Conservation (phyloP, 768 basidiomycete genomes). For the Tricholoma flavovirens region DNA sequence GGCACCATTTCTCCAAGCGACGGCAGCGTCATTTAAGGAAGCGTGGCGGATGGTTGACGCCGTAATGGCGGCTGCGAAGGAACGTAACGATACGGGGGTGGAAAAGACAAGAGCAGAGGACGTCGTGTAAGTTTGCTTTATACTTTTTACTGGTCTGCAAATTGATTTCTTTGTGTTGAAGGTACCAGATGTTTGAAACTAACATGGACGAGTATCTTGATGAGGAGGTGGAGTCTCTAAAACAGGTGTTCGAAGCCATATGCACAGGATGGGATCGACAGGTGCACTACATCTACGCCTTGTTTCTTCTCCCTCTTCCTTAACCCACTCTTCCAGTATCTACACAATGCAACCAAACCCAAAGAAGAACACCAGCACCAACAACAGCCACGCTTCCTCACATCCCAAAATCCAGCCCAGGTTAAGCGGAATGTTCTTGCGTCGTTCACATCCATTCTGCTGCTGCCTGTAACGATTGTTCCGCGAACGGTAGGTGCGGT, state of each 20-base stretch:
- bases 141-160: neutral
- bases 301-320: neutral
- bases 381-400: constrained; percentile 59
- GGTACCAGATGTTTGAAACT: constrained; percentile 90
- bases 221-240: constrained; percentile 84
- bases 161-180: constrained; percentile 25
- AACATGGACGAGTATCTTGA: constrained; percentile 98
- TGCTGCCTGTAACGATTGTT: constrained; percentile 94
- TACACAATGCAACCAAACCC: constrained; percentile 6
- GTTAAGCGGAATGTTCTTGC: constrained; percentile 91
- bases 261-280: constrained; percentile 79
- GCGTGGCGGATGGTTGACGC: constrained; percentile 82
- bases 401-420: constrained; percentile 82
- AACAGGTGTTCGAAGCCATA: constrained; percentile 64
- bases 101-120: constrained; percentile 62
- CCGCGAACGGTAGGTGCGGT: constrained; percentile 73
- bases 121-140: constrained; percentile 55
- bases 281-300: constrained; percentile 31
- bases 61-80: constrained; percentile 51
- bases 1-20: constrained; percentile 72
- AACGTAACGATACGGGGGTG: constrained; percentile 35
- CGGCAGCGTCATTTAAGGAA: constrained; percentile 87
- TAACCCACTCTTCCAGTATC: constrained; percentile 1
- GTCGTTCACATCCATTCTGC: constrained; percentile 83
- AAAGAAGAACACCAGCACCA: constrained; percentile 1